These are phyloP conservation scores for Vickermania spadyakhi DNA, from an alignment of 208 protist species.

Conservation along the genomic window DNA sequence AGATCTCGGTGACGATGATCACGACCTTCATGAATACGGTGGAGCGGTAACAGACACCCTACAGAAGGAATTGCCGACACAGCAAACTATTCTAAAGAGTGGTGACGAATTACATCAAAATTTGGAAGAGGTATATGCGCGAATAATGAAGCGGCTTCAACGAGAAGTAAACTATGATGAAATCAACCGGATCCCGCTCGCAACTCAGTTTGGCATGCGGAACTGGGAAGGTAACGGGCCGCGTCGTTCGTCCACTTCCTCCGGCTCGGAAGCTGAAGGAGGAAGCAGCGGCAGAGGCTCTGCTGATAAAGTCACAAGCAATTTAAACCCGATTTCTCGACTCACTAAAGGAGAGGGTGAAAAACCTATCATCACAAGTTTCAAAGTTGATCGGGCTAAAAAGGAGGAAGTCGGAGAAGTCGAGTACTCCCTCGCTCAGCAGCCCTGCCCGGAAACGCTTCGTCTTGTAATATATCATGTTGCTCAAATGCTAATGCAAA, in stretches of 20 bases:
- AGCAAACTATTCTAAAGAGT: neutral
- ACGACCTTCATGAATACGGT: neutral
- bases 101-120: slow-evolving; percentile 46
- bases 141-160: slow-evolving; percentile 82
- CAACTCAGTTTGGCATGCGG: slow-evolving; percentile 58
- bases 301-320: neutral
- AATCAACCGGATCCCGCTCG: slow-evolving; percentile 26
- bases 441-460: slow-evolving; percentile 80
- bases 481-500: slow-evolving; percentile 37
- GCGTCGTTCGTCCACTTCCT: neutral
- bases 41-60: neutral
- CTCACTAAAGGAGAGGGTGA: neutral
- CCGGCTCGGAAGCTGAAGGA: neutral
- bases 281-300: neutral
- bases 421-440: slow-evolving; percentile 39
- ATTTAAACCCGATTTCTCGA: neutral
- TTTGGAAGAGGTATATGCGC: slow-evolving; percentile 61
- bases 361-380: slow-evolving; percentile 2
- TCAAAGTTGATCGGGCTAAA: neutral
- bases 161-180: slow-evolving; percentile 74
- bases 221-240: slow-evolving; percentile 13
- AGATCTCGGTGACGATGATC: neutral
- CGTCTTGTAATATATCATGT: slow-evolving; percentile 69
- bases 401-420: slow-evolving; percentile 20
- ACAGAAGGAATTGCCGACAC: neutral